Conservation (phyloP, 331 rosid genomes). For the Pyracantha coccinea region DNA sequence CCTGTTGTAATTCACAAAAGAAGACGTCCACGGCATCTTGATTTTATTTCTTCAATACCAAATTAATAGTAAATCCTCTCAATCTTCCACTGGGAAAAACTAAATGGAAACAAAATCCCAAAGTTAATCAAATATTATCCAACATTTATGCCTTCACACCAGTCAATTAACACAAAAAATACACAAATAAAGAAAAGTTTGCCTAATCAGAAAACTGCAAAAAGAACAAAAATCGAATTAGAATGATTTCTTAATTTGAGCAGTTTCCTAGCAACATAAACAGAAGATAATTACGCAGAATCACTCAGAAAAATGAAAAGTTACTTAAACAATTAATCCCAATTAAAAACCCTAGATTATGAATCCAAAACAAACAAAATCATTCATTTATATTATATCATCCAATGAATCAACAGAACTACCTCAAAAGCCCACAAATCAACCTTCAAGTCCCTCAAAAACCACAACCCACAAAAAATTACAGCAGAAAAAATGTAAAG, state of each 20-base stretch:
- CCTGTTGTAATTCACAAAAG: slow-evolving; percentile 51
- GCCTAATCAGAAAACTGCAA: neutral
- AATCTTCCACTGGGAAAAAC: slow-evolving; percentile 22
- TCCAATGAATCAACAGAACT: neutral
- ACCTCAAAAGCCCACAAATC: neutral
- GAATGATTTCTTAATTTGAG: neutral
- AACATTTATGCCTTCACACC: neutral
- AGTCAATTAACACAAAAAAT: neutral
- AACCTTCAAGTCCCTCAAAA: neutral
- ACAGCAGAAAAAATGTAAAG: neutral
- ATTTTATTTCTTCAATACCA: slow-evolving; percentile 31
- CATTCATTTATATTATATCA: too few species aligned
- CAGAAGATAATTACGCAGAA: too few species aligned
- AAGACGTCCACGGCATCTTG: slow-evolving; percentile 87
- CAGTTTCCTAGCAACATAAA: too few species aligned
- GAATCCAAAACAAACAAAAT: neutral
- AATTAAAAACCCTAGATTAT: neutral
- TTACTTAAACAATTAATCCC: neutral
- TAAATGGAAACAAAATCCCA: neutral
- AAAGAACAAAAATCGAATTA: neutral
- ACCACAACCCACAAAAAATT: slow-evolving; percentile 11
- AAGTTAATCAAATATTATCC: neutral
- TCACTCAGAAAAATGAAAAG: neutral
- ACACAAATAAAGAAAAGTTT: neutral
- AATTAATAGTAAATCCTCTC: slow-evolving; percentile 7